Conservation (phyloP, 768 basidiomycete species). For the Termitomyces sp. region DNA sequence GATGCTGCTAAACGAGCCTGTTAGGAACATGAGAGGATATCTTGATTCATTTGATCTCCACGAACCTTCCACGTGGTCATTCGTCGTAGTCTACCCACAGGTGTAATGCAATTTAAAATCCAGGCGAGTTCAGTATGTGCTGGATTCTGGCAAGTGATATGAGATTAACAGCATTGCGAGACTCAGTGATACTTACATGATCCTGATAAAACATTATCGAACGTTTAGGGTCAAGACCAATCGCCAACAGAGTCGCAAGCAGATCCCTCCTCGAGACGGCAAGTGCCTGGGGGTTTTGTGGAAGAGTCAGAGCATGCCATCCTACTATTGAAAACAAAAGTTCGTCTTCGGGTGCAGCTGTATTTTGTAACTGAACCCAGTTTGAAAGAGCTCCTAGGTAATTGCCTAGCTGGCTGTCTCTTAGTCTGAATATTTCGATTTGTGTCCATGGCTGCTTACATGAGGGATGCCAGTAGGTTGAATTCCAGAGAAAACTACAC, state of each 20-base stretch:
- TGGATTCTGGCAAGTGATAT: conserved; percentile 47
- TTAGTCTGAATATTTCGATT: conserved; percentile 4
- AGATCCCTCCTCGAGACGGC: conserved; percentile 62
- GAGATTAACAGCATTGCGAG: not conserved
- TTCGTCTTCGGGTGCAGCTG: conserved; percentile 48
- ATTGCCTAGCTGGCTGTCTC: conserved; percentile 75
- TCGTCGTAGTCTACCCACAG: conserved; percentile 73
- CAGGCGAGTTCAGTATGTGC: conserved; percentile 85
- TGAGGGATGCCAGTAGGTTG: conserved; percentile 92
- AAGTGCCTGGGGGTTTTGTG: conserved; percentile 70
- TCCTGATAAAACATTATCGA: conserved; percentile 86
- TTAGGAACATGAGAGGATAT: conserved; percentile 1
- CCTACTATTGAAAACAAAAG: conserved; percentile 88
- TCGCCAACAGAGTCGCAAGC: conserved; percentile 77
- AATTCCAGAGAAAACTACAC: conserved; percentile 82
- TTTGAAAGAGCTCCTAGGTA: conserved; percentile 87
- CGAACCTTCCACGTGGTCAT: conserved; percentile 98
- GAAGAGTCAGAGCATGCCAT: conserved; percentile 90
- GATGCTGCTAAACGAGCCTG: conserved; percentile 73
- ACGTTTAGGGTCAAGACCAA: conserved; percentile 75
- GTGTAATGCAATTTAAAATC: conserved; percentile 82
- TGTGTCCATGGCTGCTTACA: conserved; percentile 37
- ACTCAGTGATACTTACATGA: conserved; percentile 46
- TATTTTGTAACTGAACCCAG: conserved; percentile 78
- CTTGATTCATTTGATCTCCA: not conserved